Percentiles rank a stretch among this genome's conserved stretches.
These are phyloP conservation scores for Galeopsis tetrahit DNA, from an alignment of 257 asterid genomes.

Conservation along the genomic window DNA sequence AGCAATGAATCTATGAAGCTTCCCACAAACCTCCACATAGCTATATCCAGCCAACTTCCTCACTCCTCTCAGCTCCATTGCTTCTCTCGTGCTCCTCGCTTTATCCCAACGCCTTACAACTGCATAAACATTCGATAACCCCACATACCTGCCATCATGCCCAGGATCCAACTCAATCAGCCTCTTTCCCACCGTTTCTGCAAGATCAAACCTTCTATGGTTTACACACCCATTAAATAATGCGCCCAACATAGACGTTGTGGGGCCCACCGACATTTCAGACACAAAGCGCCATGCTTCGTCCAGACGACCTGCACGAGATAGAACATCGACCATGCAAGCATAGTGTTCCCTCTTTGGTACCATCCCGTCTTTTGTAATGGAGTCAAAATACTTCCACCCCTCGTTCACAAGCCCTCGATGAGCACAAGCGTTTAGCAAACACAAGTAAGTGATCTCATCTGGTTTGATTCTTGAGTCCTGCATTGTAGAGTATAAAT, in stretches of 20 bases:
- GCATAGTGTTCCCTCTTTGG: slow-evolving; percentile 75
- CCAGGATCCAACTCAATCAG: slow-evolving; percentile 66
- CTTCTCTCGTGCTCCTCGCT: slow-evolving; percentile 60
- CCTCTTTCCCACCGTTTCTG: slow-evolving; percentile 65
- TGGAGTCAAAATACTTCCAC: slow-evolving; percentile 50
- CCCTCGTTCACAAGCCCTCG: slow-evolving; percentile 77
- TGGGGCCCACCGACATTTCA: slow-evolving; percentile 56
- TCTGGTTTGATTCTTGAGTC: slow-evolving; percentile 47
- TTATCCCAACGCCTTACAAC: slow-evolving; percentile 63
- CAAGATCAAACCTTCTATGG: slow-evolving; percentile 61
- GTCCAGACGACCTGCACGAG: slow-evolving; percentile 67
- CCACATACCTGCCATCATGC: slow-evolving; percentile 77
- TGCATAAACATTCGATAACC: slow-evolving; percentile 74
- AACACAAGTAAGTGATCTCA: slow-evolving; percentile 77
- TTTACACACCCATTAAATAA: slow-evolving; percentile 70
- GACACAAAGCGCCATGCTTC: slow-evolving; percentile 55
- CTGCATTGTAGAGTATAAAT: slow-evolving; percentile 50
- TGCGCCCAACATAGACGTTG: slow-evolving; percentile 76
- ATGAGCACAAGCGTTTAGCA: slow-evolving; percentile 74
- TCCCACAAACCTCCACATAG: slow-evolving; percentile 60
- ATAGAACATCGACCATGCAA: slow-evolving; percentile 77
- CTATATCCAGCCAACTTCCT: slow-evolving; percentile 70
- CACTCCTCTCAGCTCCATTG: slow-evolving; percentile 76
- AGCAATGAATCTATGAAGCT: slow-evolving; percentile 64
- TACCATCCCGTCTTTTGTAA: slow-evolving; percentile 50